These are phyloP conservation scores for Cucurbita argyrosperma DNA, from an alignment of 306 rosid genomes.

Conservation along the genomic window DNA sequence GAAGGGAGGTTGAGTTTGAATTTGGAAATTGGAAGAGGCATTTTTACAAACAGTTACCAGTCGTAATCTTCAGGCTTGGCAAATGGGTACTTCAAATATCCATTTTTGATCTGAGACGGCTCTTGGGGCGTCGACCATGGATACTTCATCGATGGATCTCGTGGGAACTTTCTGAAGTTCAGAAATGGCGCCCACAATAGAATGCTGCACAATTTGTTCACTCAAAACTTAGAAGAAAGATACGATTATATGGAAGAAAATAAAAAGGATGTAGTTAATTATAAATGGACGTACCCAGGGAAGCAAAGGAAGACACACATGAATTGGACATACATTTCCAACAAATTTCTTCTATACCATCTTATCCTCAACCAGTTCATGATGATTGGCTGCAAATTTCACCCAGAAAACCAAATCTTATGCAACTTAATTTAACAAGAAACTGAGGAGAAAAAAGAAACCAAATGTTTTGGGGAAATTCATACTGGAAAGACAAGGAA, in stretches of 20 bases:
- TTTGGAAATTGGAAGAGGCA: neutral
- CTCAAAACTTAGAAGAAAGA: too few relatives aligned
- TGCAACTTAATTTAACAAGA: neutral
- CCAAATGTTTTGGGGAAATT: neutral
- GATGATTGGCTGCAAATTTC: conserved; percentile 59
- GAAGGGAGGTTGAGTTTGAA: neutral
- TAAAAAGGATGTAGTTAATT: too few relatives aligned
- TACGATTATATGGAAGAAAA: too few relatives aligned
- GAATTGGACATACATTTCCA: conserved; percentile 76
- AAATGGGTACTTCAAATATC: conserved; percentile 45
- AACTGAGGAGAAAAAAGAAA: neutral
- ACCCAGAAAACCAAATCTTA: neutral
- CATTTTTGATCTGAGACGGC: conserved; percentile 38
- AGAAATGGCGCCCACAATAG: conserved; percentile 91
- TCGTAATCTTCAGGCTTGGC: conserved; percentile 64
- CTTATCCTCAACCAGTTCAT: conserved; percentile 83
- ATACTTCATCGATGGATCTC: conserved; percentile 66
- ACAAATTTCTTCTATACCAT: conserved; percentile 63
- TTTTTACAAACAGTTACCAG: conserved; percentile 11
- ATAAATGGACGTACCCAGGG: conserved; percentile 33
- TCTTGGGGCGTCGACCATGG: conserved; percentile 80
- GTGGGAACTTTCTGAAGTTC: conserved; percentile 83
- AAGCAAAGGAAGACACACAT: conserved; percentile 90
- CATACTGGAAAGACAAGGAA: conserved; percentile 64
- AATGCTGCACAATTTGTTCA: conserved; percentile 26